Evolutionary conservation across 305 asterid genomes (phyloP), one percentile per base, ranked within the genome.

Genomic region (Striga hermonthica): DNA sequence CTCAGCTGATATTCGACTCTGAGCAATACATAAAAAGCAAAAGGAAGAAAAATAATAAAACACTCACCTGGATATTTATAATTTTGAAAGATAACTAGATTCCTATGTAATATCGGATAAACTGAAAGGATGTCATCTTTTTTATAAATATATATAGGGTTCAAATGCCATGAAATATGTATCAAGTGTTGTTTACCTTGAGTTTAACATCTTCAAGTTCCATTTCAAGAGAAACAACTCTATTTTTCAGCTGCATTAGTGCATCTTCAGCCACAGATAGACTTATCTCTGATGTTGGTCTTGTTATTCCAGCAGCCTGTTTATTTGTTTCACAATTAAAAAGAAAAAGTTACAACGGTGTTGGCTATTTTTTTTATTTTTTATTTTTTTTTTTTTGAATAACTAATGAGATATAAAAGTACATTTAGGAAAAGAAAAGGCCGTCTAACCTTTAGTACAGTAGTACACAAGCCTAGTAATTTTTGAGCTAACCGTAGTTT

Each of bases 251-350:
- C 74, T 90, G 89, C 65, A 82, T 85, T 39, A 93, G 87, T 72
- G 96, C 97, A 73, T 78, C 95, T 79, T 85, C 96, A 70, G 97
- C 99, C 60, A 75, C 83, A 6, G 85, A 52, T 34, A 71, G 75
- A 75, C 63, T 84, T 60, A 83, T 73, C 67, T 88, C 95, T 16
- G 87, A 72, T 40, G 82, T 60, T 57, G 87, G 78, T 72, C 71
- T 80, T 69, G 78, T 79, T 76, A 93, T 75, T 72, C 99, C 99
- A 41, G 96, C 99, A 54, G 96, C 95, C 97, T 93, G 81, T 64
- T 43, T 68, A 62, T 63, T 36, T 39, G 61, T 66, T 62, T 35
- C 60, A 65, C n/a, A 50, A n/a, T n/a, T n/a, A n/a, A n/a, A n/a
- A n/a, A n/a, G n/a, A n/a, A n/a, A n/a, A n/a, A n/a, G n/a, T n/a